Evolutionary conservation across 805 yeast species (phyloP), one percentile per base, ranked within the genome.

Genomic region (Barnettozyma vustinii): DNA sequence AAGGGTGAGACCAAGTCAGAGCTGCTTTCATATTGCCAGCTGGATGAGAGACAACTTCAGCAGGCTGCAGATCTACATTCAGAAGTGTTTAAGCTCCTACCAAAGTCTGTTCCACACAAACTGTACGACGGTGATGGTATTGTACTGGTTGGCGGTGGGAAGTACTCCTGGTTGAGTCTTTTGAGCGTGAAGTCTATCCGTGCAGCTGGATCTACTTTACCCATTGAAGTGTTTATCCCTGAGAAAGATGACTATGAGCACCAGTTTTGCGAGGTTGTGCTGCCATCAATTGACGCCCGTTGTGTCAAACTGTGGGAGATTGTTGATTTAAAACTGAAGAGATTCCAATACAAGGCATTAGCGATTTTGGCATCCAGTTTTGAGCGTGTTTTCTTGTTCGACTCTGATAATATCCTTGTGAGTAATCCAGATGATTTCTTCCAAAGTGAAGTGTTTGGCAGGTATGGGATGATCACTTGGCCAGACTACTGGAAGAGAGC

Each of bases 211-310:
- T 77, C 84, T 3, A 71, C 71, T 6, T 66, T 83, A 33, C 96
- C 96, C 0, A 79, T 88, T 15, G 96, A 88, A 71, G 81, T 88
- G 8, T 72, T 87, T 47, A 75, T 88, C 53, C 92, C 95, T 10
- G 72, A 75, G 35, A 64, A 70, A 19, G 76, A 74, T 36, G 90
- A 84, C 59, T 84, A 78, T 57, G 92, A 85, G 60, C 71, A 76
- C 30, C 82, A 80, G 47, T 73, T 81, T 44, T 87, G 96, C 66
- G 79, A 77, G 27, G 65, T 65, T 3, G 66, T 83, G 2, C 68
- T 86, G 52, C 92, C 94, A 0, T 57, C 62, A 16, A 64, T 82
- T 25, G 73, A 79, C 50, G 88, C 87, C 2, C 71, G 68, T 47
- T 84, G 91, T 67, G 66, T 83, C 10, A 40, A 40, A 63, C 75